Conservation (phyloP, 345 rosid genomes). For the Ricinus communis region DNA sequence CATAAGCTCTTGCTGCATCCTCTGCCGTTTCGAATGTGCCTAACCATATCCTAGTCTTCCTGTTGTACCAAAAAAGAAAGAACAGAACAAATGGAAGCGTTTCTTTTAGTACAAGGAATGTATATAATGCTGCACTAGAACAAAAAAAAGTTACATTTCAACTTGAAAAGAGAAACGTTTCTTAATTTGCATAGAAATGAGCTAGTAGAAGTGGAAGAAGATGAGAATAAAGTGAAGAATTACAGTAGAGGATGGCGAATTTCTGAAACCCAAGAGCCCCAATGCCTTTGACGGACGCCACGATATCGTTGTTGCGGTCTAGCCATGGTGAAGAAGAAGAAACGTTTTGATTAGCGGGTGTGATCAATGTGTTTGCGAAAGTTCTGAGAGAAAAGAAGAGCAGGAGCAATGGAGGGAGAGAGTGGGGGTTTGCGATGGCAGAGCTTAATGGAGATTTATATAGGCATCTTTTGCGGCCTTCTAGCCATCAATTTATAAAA, state of each 20-base stretch:
- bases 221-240: neutral
- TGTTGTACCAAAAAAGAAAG: conserved; percentile 6
- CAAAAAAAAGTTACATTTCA: neutral
- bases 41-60: conserved; percentile 40
- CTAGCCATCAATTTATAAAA: conserved; percentile 5
- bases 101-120: neutral
- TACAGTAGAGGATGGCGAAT: conserved; percentile 35
- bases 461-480: conserved; percentile 41
- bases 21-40: conserved; percentile 40
- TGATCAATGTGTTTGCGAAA: conserved; percentile 26
- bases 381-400: conserved; percentile 22
- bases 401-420: neutral
- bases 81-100: too few species aligned
- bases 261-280: conserved; percentile 39
- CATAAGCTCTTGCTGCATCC: conserved; percentile 35
- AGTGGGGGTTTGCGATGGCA: neutral
- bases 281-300: conserved; percentile 35
- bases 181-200: neutral
- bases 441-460: conserved; percentile 22
- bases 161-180: conserved; percentile 4
- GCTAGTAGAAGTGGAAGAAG: neutral
- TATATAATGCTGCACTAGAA: too few species aligned
- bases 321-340: conserved; percentile 12
- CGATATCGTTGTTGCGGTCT: conserved; percentile 30
- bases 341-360: conserved; percentile 11